Evolutionary conservation across 1,139 yeast genomes (phyloP).

Genomic region (Candida tropicalis): DNA sequence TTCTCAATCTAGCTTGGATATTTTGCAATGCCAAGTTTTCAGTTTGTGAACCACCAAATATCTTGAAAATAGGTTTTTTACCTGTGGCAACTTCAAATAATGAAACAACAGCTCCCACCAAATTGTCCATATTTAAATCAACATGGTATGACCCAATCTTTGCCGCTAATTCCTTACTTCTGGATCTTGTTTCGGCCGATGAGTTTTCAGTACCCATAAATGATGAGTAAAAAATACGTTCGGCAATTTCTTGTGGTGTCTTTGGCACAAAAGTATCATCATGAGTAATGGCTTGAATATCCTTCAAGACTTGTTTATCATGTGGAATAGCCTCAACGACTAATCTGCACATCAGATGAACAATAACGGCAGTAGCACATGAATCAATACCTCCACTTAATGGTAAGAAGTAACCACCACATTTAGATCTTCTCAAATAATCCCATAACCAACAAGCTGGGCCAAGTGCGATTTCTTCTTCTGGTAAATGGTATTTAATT

Average conservation of each 20-base stretch:
- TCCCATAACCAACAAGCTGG: conserved; percentile 99
- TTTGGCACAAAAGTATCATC: conserved; percentile 64
- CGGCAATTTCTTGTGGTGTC: conserved; percentile 75
- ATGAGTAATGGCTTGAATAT: conserved; percentile 65
- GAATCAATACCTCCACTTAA: conserved; percentile 97
- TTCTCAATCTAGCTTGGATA: conserved; percentile 92
- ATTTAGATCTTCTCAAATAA: conserved; percentile 83
- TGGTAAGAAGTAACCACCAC: conserved; percentile 91
- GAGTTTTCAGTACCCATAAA: conserved; percentile 97
- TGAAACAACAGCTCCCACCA: conserved; percentile 72
- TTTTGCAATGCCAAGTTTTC: conserved; percentile 94
- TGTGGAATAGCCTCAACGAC: conserved; percentile 63
- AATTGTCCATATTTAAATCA: conserved; percentile 86
- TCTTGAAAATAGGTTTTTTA: conserved; percentile 80
- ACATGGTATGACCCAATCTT: conserved; percentile 88
- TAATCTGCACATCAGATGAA: conserved; percentile 89
- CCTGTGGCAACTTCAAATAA: conserved; percentile 91
- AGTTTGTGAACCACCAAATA: conserved; percentile 89
- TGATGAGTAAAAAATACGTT: conserved; percentile 78
- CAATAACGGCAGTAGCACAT: conserved; percentile 95
- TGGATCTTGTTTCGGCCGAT: conserved; percentile 76
- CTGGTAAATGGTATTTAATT: conserved; percentile 74
- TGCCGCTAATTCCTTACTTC: conserved; percentile 79
- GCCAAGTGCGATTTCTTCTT: conserved; percentile 95
- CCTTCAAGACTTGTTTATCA: conserved; percentile 69